Evolutionary conservation across 1,284 basidiomycete species (phyloP), one percentile per base, ranked within the genome.

Genomic region (Irpex sp.): DNA sequence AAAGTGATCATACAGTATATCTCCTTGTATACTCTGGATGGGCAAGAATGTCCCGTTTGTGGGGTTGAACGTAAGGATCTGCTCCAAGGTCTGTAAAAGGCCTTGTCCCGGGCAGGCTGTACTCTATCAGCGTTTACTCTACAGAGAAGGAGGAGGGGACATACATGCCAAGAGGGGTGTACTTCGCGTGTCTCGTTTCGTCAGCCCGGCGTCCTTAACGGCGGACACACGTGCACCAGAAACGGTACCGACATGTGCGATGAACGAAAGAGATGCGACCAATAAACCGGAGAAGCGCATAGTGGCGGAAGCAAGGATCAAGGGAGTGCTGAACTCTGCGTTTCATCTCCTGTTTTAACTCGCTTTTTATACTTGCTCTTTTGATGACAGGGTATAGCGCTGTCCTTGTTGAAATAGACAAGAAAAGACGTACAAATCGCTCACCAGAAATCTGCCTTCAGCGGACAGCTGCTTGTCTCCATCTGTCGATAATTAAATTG

Each of bases 31-130:
- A 38, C 62, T 64, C 47, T 64, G 60, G 15, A 61, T 40, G 13
- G 60, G 63, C 38, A 64, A 47, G 31, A 61, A 62, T 1, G 63
- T 64, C 13, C 63, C 63, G 34, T 64, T 64, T 21, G 63, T 64
- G 9, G 60, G 60, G 49, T 64, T 64, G 15, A 58, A 26, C 36
- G 40, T 59, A n/a, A 59, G 15, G 36, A 64, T 56, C 4, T 61
- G 31, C 26, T 17, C 13, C 19, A 64, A 47, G 6, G 63, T 61
- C 3, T 60, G 63, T 9, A 64, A 48, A 5, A 31, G 21, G 31
- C 15, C 63, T 19, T 64, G 63, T 15, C 63, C 63, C 5, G 63
- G 57, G 56, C 62, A 64, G 11, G 60, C 63, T 64, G 37, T 13
- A 34, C 13, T 13, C 11, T 9, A 21, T 36, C 9, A 63, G 58